Percentiles rank a stretch among this genome's conserved stretches.
These are phyloP conservation scores for Eucalyptus grandis DNA, from an alignment of 345 rosid genomes.

Conservation along the genomic window DNA sequence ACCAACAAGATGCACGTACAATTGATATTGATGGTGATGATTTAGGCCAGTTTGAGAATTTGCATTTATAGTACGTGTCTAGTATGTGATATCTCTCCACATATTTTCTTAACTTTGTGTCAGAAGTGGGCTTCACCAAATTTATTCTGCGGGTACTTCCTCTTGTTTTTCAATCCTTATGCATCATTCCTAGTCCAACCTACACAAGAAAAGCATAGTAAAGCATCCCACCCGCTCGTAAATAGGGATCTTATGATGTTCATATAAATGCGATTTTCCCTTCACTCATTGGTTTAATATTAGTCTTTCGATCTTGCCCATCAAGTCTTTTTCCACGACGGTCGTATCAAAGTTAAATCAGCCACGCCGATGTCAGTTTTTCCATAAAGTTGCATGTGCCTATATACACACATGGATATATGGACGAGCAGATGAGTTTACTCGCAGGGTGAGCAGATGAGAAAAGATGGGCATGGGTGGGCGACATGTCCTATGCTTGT, in stretches of 20 bases:
- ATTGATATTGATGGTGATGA: not conserved
- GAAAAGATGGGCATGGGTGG: not conserved
- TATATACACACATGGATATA: too few species aligned
- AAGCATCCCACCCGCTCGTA: not conserved
- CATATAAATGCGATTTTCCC: not conserved
- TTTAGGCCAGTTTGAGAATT: not conserved
- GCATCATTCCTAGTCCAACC: fast-evolving
- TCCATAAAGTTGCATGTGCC: not conserved
- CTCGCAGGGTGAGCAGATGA: not conserved
- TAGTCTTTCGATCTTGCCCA: not conserved
- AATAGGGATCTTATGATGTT: not conserved
- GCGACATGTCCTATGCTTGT: not conserved
- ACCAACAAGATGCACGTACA: not conserved
- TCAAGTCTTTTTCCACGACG: not conserved
- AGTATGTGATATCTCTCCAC: fast-evolving
- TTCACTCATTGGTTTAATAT: not conserved
- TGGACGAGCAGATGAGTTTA: not conserved
- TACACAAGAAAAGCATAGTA: not conserved
- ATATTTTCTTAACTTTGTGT: not conserved
- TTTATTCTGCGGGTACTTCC: fast-evolving
- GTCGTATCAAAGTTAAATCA: not conserved
- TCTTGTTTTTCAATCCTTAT: fast-evolving
- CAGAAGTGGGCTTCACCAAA: fast-evolving
- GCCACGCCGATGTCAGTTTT: not conserved
- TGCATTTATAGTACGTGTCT: fast-evolving